These are phyloP conservation scores for Kockiozyma suomiensis DNA, from an alignment of 805 yeast species.

Conservation along the genomic window DNA sequence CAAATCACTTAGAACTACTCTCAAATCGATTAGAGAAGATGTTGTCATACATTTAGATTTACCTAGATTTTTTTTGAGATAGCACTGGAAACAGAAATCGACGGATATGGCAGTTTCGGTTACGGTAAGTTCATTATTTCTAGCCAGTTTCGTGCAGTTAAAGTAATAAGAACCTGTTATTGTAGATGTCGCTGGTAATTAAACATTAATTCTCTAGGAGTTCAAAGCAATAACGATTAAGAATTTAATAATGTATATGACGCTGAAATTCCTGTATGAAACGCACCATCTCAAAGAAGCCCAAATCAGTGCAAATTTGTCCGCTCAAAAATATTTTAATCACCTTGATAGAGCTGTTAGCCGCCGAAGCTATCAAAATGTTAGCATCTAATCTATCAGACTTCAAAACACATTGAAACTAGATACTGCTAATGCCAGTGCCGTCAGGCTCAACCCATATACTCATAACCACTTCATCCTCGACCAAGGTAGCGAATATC, in stretches of 20 bases:
- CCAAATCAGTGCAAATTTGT: neutral
- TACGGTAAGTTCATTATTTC: constrained; percentile 28
- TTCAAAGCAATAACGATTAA: constrained; percentile 27
- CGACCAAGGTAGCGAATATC: constrained; percentile 75
- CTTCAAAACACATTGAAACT: constrained; percentile 36
- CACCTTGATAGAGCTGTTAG: constrained; percentile 35
- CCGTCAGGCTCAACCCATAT: constrained; percentile 80
- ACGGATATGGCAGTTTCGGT: constrained; percentile 27
- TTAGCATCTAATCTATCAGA: neutral
- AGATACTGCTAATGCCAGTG: constrained; percentile 58
- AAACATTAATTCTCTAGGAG: constrained; percentile 24
- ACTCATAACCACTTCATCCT: constrained; percentile 69
- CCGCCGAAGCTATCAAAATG: constrained; percentile 15
- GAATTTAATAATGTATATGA: neutral
- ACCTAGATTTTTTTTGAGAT: constrained; percentile 29
- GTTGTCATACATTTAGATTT: constrained; percentile 31
- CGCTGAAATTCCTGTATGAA: no score
- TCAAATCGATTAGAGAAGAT: constrained; percentile 25
- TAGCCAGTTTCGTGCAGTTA: no score
- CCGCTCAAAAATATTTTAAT: constrained; percentile 26
- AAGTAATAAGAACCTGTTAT: no score
- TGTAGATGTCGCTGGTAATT: neutral
- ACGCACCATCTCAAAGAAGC: no score
- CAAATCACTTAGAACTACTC: no score
- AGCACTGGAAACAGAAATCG: constrained; percentile 28